phyloP scores from a whole-genome alignment of 1,284 basidiomycete species.

The Heterobasidion irregulare region DNA sequence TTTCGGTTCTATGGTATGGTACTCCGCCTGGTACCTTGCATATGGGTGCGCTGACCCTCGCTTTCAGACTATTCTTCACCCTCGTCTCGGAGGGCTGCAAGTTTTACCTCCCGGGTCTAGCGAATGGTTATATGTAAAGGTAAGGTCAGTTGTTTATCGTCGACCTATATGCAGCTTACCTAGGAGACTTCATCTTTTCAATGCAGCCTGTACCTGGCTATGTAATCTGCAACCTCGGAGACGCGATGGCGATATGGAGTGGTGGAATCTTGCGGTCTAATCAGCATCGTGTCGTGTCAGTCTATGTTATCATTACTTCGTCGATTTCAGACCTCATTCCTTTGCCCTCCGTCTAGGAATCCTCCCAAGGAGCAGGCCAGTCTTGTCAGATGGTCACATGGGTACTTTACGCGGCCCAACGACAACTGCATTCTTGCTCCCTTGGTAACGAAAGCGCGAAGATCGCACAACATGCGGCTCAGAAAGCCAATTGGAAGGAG shows the following conservation, averaged over 20 bases:
- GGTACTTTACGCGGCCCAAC: constrained; percentile 27
- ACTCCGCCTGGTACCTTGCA: constrained; percentile 12
- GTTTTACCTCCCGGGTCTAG: constrained; percentile 54
- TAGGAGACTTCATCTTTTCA: too few species aligned
- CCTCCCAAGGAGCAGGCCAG: constrained; percentile 21
- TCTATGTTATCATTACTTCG: neutral
- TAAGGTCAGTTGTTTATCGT: constrained; percentile 13
- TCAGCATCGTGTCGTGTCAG: constrained; percentile 12
- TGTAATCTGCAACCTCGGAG: constrained; percentile 24
- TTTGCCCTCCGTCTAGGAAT: constrained; percentile 14
- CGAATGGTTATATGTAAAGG: constrained; percentile 65
- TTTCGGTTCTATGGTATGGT: constrained; percentile 23
- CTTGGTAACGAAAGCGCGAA: constrained; percentile 1
- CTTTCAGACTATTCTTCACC: constrained; percentile 52
- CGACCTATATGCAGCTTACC: too few species aligned
- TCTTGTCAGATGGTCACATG: constrained; percentile 24
- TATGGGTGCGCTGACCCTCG: constrained; percentile 19
- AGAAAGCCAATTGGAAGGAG: constrained; percentile 8
- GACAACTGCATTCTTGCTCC: constrained; percentile 17
- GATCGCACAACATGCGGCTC: too few species aligned
- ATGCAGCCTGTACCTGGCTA: constrained; percentile 23
- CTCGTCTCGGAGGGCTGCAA: constrained; percentile 65
- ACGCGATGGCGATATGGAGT: constrained; percentile 33
- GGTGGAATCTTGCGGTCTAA: constrained; percentile 30
- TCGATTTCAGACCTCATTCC: too few species aligned